Conservation (phyloP, 345 rosid species). For the Melaleuca quinquenervia region DNA sequence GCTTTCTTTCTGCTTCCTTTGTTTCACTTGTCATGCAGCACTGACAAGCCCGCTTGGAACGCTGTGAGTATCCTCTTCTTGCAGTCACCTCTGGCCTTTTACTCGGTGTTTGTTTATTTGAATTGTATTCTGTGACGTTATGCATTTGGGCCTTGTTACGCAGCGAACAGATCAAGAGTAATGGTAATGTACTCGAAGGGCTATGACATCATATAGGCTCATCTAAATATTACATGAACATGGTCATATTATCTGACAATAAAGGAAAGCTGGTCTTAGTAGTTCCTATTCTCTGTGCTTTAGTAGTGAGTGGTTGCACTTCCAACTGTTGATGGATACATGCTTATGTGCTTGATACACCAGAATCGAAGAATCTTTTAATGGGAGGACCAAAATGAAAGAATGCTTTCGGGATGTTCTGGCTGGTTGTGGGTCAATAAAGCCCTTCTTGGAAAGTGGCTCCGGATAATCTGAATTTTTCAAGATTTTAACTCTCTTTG, state of each 20-base stretch:
- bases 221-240: background rate
- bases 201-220: background rate
- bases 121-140: background rate
- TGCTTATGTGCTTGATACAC: background rate
- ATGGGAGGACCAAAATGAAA: background rate
- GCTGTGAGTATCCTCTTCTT: constrained; percentile 40
- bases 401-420: background rate
- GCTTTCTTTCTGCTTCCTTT: background rate
- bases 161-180: background rate
- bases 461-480: background rate
- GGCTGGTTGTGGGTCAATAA: background rate
- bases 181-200: background rate
- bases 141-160: background rate
- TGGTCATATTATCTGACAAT: background rate
- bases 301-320: background rate
- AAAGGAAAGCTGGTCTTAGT: background rate
- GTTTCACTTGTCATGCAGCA: constrained; percentile 39
- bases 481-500: background rate
- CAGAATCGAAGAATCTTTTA: background rate
- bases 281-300: background rate
- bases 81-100: background rate
- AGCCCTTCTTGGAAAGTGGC: background rate
- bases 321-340: background rate
- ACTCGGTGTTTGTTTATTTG: background rate
- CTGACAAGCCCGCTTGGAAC: constrained; percentile 80